Evolutionary conservation across 2,329 filamentous ascomycete genomes (phyloP).

Genomic region (Macrophomina tecta): DNA sequence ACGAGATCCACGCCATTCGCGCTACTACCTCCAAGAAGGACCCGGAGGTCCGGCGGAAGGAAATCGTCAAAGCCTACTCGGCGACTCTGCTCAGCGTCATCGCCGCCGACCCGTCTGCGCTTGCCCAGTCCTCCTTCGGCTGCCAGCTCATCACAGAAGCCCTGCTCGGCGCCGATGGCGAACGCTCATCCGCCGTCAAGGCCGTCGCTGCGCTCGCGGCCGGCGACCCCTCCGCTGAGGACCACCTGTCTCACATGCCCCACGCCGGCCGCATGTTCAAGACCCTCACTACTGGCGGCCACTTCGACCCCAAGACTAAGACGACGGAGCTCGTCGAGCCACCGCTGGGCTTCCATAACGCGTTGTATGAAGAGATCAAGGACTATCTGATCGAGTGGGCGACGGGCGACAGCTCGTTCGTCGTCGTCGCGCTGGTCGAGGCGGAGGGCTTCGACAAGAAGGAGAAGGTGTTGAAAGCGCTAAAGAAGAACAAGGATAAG

Average conservation of each 20-base stretch:
- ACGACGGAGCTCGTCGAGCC: conserved; percentile 74
- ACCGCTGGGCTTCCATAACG: conserved; percentile 77
- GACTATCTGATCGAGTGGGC: conserved; percentile 81
- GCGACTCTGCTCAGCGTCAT: conserved; percentile 78
- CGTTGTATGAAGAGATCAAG: conserved; percentile 83
- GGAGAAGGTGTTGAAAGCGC: conserved; percentile 68
- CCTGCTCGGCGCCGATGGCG: conserved; percentile 75
- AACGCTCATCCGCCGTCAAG: conserved; percentile 74
- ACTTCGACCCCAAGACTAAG: conserved; percentile 77
- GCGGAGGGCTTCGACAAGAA: conserved; percentile 69
- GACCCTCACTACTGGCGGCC: conserved; percentile 85
- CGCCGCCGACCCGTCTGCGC: conserved; percentile 67
- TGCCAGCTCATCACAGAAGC: conserved; percentile 86
- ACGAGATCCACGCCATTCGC: conserved; percentile 79
- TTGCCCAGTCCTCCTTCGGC: conserved; percentile 79
- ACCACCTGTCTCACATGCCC: conserved; percentile 66
- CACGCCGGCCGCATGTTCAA: conserved; percentile 85
- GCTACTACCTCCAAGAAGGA: conserved; percentile 93
- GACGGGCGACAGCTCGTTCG: conserved; percentile 82
- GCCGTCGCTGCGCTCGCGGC: conserved; percentile 62
- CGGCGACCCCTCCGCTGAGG: conserved; percentile 48
- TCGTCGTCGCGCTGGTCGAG: conserved; percentile 82
- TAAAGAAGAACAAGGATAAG: conserved; percentile 75
- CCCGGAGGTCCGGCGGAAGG: conserved; percentile 72
- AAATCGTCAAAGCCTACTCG: conserved; percentile 76